These are phyloP conservation scores for Penicillium pancosmium DNA, from an alignment of 495 filamentous ascomycete species.

Conservation along the genomic window DNA sequence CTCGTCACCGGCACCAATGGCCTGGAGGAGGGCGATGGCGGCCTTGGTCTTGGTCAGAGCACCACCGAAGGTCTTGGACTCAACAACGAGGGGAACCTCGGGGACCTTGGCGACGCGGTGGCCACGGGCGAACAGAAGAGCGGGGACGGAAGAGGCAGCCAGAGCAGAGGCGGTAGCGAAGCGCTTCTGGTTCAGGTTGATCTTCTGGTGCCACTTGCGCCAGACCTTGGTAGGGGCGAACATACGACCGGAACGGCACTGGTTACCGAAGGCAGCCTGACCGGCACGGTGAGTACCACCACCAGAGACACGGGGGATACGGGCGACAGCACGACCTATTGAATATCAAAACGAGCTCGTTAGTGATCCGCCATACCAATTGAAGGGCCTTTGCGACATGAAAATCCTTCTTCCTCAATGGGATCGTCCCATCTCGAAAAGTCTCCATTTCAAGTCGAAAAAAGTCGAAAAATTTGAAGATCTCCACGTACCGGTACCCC, in stretches of 20 bases:
- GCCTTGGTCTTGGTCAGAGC: conserved; percentile 85
- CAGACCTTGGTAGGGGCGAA: conserved; percentile 99
- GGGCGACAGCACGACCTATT: conserved; percentile 95
- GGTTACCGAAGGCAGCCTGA: conserved; percentile 99
- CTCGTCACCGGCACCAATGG: conserved; percentile 86
- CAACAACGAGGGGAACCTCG: conserved; percentile 95
- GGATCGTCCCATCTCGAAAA: conserved; percentile 6
- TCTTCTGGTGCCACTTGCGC: conserved; percentile 99
- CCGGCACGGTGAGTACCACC: conserved; percentile 99
- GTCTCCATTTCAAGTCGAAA: conserved; percentile 19
- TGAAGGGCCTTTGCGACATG: conserved; percentile 4
- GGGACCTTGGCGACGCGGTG: conserved; percentile 91
- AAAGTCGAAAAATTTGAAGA: conserved; percentile 11
- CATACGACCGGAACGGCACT: conserved; percentile 99
- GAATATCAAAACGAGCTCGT: conserved; percentile 11
- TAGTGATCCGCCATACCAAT: neutral
- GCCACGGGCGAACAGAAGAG: conserved; percentile 93
- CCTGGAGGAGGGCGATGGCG: conserved; percentile 83
- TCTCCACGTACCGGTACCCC: conserved; percentile 91
- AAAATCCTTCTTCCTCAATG: conserved; percentile 7
- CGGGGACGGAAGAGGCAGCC: conserved; percentile 90
- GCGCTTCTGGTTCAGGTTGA: conserved; percentile 96
- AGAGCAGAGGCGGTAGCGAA: conserved; percentile 97
- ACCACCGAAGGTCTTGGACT: conserved; percentile 80
- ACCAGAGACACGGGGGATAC: conserved; percentile 99